Evolutionary conservation across 768 basidiomycete species (phyloP), one percentile per base, ranked within the genome.

Genomic region (Coprinellus micaceus): DNA sequence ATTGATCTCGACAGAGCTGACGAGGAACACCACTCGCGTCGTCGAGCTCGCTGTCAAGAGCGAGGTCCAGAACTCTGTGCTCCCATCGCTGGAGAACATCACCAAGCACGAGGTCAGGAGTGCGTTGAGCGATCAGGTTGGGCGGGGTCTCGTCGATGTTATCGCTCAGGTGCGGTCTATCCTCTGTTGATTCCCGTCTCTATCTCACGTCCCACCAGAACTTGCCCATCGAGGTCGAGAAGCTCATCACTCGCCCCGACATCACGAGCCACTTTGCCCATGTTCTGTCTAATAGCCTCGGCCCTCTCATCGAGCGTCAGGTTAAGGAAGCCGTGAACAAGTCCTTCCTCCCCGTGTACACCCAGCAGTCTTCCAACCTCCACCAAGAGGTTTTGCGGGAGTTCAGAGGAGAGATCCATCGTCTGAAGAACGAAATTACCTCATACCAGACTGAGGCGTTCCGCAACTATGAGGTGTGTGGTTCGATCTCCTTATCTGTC

Each of bases 41-140:
- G 92, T 94, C 43, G 92, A 94, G 73, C 81, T 88, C 79, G 92
- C 91, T 13, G 88, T 94, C 65, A 92, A 91, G 74, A 78, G 74
- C 52, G 91, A 93, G 67, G 87, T 94, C 15, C 90, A 90, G 67
- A 86, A 79, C 63, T 91, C 89, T 0, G 89, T 94, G 12, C 75
- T 93, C 19, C 92, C 92, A 3, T 82, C 90, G 7, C 76, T 94
- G 30, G 90, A 92, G 68, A 85, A 74, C 53, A 90, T 93, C 67
- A 93, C 90, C 9, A 88, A 85, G 71, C 83, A 71, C 49, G 91
- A 94, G 69, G 88, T 95, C 53, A 87, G 85, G 69, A 71, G 81
- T 4, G 89, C 88, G 11, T 76, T 94, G 59, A 88, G 86, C 62
- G 85, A 86, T 56, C 89, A 92, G 64, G 81, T 95, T 57, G 83